Percentiles rank a stretch among this genome's conserved stretches.
phyloP scores from a whole-genome alignment of 176 grass and related monocot species.

The Oryza glaberrima region DNA sequence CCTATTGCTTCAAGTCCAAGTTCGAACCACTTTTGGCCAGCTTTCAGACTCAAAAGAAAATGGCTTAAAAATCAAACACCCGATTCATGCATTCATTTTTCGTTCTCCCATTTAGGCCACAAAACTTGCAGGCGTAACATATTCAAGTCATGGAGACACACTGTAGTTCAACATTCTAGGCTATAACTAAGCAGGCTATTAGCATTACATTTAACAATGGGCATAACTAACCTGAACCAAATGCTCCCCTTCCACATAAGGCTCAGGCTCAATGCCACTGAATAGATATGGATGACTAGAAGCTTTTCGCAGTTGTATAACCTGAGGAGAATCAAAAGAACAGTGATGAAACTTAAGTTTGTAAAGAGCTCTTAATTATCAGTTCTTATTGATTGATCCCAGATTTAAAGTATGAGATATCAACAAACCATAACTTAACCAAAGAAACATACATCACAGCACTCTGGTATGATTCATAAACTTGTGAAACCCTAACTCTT shows the following conservation, averaged over 20 bases:
- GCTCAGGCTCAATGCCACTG: conserved; percentile 91
- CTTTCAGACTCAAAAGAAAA: background rate
- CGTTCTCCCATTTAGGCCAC: background rate
- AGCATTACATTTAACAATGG: conserved; percentile 22
- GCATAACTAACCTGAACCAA: conserved; percentile 48
- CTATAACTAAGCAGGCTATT: conserved; percentile 13
- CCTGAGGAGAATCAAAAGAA: conserved; percentile 56
- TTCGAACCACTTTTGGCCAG: background rate
- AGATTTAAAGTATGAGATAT: conserved; percentile 7
- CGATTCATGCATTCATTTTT: background rate
- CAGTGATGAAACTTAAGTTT: background rate
- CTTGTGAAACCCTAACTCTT: conserved; percentile 7
- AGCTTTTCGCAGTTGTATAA: conserved; percentile 91
- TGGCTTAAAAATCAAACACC: background rate
- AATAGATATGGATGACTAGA: conserved; percentile 98
- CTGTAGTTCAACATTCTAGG: background rate
- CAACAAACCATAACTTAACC: background rate
- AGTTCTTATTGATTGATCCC: conserved; percentile 3
- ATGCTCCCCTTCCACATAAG: conserved; percentile 89
- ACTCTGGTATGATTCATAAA: conserved; percentile 27
- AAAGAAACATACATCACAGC: background rate
- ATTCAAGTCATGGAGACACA: background rate
- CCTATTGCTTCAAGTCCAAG: conserved; percentile 11
- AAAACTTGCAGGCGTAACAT: background rate
- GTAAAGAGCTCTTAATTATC: background rate